Percentiles rank a stretch among this genome's conserved stretches.
Evolutionary conservation across 306 rosid genomes (phyloP).

Genomic region (Dryas octopetala): DNA sequence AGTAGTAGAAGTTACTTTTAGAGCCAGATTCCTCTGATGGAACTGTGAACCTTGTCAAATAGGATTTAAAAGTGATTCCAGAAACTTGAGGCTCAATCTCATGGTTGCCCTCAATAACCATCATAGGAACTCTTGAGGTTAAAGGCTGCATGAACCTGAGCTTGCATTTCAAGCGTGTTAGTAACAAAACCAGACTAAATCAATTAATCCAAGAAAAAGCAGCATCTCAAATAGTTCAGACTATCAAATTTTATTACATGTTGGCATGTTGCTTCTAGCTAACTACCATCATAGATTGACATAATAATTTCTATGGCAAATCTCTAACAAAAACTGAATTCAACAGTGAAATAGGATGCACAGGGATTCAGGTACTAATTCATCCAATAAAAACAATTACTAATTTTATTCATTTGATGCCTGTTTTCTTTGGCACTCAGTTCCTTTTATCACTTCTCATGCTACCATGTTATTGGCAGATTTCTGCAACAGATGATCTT

Average conservation of each 20-base stretch:
- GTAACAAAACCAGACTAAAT: background rate
- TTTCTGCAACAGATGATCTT: background rate
- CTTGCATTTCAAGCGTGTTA: constrained; percentile 8
- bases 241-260: background rate
- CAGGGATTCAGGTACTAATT: background rate
- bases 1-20: constrained; percentile 72
- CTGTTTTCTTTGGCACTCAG: background rate
- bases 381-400: background rate
- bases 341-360: background rate
- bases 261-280: background rate
- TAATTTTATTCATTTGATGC: background rate
- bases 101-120: constrained; percentile 95
- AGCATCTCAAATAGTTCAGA: background rate
- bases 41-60: constrained; percentile 71
- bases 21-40: constrained; percentile 77
- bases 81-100: constrained; percentile 91
- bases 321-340: background rate
- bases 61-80: constrained; percentile 69
- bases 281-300: background rate
- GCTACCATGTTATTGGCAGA: background rate
- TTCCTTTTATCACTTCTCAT: background rate
- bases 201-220: background rate
- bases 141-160: constrained; percentile 86
- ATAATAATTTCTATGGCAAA: background rate
- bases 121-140: constrained; percentile 72